Base-by-base conservation (phyloP, 75 land plant genomes). In the Gnetum montanum region DNA sequence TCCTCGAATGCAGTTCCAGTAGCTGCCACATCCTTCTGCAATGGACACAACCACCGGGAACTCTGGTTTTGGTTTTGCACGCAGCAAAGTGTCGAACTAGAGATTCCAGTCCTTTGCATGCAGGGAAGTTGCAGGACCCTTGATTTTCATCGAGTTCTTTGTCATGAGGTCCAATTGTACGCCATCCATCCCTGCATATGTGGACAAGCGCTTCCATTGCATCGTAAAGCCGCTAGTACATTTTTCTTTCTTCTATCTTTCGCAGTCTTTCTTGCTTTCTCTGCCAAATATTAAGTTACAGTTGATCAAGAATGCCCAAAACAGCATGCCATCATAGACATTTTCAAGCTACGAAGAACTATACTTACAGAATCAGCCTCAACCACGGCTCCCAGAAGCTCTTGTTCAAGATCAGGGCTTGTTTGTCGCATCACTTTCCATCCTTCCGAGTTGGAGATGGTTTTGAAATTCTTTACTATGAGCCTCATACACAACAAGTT, bases 1-100 rank as follows among this genome's bases (percentile, higher is more conserved):
- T 72, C 22, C 84, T 70, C 7, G 94, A 84, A 48, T 93, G 98
- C 8, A 93, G 72, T 57, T 84, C 94, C 25, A 93, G 80, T 16
- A 93, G 84, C 77, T 93, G 86, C 97, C 97, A 93, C 94, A 93
- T 88, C 15, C 98, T 79, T 61, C 79, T 88, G 62, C 98, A 93
- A 38, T 79, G 89, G 4, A 78, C 63, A 66, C 94, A 93, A 19
- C 94, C 86, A 44, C 86, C 98, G 30, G 89, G 82, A 11, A 82
- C 79, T 31, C 87, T 69, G 11, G 59, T 59, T 31, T 84, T 69
- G 11, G 59, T 59, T 45, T 70, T 84, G 57, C 90, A 93, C 8
- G 49, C 63, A 16, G 86, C 73, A 60, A 93, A 93, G 56, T 93
- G 98, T 41, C 94, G 75, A 22, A 93, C 79, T 7, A 88, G 69